Evolutionary conservation across 2,329 filamentous ascomycete genomes (phyloP), one percentile per base, ranked within the genome.

Genomic region (Colletotrichum sp.): DNA sequence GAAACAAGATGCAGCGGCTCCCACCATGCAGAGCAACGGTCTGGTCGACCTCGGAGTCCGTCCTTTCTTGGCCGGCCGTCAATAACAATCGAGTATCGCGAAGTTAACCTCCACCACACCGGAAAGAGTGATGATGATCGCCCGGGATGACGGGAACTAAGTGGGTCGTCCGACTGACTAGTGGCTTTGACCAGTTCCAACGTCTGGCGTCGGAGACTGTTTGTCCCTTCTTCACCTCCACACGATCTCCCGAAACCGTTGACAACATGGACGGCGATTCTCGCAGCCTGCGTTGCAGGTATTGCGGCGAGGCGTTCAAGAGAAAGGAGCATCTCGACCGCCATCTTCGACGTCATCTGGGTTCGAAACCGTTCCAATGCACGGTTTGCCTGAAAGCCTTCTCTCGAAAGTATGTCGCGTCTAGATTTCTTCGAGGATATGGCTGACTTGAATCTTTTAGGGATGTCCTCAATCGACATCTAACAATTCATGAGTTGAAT

Each of bases 301-400:
- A 28, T 21, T 64, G 60, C 15, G 32, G 26, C 2, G 60, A 64
- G 16, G 30, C 32, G 21, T 38, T 64, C 60, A 64, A 28, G 5
- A 64, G 60, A 9, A 64, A 64, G 21, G 60, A 64, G 34, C 60
- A 64, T 26, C 32, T 64, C 6, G 60, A 64, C 30, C 60, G 60
- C 34, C 32, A 64, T 38, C 32, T 64, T 2, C 60, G 60, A 26
- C 60, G 60, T 12, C 32, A 38, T 18, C 0, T 28, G n/a, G 32
- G 60, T 21, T 64, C 60, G 15, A 64, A 64, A 21, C 60, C 60
- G 3, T 64, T 36, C 13, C 34, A 64, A 16, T 64, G 60, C 2
- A 36, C 9, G 21, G 21, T 38, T 8, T 64, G 60, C 32, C 34
- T 21, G 2, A 64, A 38, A 34, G 60, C 60, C 5, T 64, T 64